A percentile compares a stretch with the other conserved stretches of the same genome.
These are phyloP conservation scores for Mycena olivaceomarginata DNA, from an alignment of 768 basidiomycete species.

Conservation along the genomic window DNA sequence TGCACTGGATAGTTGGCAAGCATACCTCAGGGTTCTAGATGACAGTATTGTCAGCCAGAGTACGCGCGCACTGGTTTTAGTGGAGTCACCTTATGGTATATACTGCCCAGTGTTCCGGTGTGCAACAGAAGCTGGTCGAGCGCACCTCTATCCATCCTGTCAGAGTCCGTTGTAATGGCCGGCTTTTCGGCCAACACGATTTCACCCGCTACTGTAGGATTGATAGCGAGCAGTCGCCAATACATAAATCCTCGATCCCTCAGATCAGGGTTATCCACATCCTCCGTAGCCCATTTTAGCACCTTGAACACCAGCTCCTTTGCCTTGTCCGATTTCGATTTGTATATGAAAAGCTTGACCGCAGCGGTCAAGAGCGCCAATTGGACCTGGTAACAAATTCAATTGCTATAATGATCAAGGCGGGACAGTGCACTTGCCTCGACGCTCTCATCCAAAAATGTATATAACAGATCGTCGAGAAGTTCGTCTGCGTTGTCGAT, in stretches of 20 bases:
- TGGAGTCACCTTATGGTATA: slow-evolving; percentile 86
- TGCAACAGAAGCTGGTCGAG: slow-evolving; percentile 96
- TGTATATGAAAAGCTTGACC: slow-evolving; percentile 97
- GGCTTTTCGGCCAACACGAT: slow-evolving; percentile 97
- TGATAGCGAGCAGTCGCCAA: slow-evolving; percentile 97
- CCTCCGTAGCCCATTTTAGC: slow-evolving; percentile 97
- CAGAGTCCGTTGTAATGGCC: slow-evolving; percentile 97
- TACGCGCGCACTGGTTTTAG: background rate
- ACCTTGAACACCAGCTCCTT: slow-evolving; percentile 96
- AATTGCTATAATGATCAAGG: background rate
- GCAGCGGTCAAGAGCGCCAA: slow-evolving; percentile 94
- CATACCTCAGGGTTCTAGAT: slow-evolving; percentile 85
- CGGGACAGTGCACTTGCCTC: slow-evolving; percentile 75
- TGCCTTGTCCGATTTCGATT: slow-evolving; percentile 86
- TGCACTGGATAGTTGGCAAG: slow-evolving; percentile 36
- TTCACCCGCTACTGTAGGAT: slow-evolving; percentile 90
- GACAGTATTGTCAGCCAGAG: slow-evolving; percentile 5
- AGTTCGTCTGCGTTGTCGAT: slow-evolving; percentile 98
- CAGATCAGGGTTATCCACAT: slow-evolving; percentile 98
- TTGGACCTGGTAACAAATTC: slow-evolving; percentile 81
- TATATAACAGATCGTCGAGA: slow-evolving; percentile 92
- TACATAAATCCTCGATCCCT: slow-evolving; percentile 99
- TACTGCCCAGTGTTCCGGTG: slow-evolving; percentile 94
- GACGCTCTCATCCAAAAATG: slow-evolving; percentile 94
- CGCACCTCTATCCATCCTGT: slow-evolving; percentile 97